Evolutionary conservation across 441 rosid species (phyloP).

Genomic region (Jatropha podagrica): DNA sequence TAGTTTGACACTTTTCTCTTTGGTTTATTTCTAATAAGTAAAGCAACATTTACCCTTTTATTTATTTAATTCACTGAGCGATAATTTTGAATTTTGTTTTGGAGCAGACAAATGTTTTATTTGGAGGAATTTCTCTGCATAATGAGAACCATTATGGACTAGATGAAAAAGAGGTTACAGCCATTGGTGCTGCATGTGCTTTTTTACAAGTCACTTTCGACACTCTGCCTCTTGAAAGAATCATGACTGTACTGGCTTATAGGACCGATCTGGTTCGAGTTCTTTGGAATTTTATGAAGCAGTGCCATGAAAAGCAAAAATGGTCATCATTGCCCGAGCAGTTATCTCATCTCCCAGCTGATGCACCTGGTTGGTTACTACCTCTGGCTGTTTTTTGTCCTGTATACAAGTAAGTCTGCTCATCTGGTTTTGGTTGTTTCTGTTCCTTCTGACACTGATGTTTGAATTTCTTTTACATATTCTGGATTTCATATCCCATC

Average conservation of each 20-base stretch:
- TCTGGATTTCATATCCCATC: neutral
- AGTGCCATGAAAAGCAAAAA: slow-evolving; percentile 78
- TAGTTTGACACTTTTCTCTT: slow-evolving; percentile 24
- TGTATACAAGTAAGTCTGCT: slow-evolving; percentile 80
- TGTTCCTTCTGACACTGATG: neutral
- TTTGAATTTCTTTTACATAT: neutral
- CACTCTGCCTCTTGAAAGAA: slow-evolving; percentile 74
- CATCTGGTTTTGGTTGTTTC: slow-evolving; percentile 18
- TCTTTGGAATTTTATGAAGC: slow-evolving; percentile 91
- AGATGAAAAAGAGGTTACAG: slow-evolving; percentile 66
- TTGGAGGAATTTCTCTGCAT: slow-evolving; percentile 48
- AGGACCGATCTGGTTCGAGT: slow-evolving; percentile 92
- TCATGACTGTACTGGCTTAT: slow-evolving; percentile 91
- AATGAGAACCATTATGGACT: slow-evolving; percentile 40
- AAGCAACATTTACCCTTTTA: slow-evolving; percentile 17
- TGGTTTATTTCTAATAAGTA: slow-evolving; percentile 23
- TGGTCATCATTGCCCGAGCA: slow-evolving; percentile 72
- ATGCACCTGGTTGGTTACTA: slow-evolving; percentile 92
- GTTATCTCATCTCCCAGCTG: slow-evolving; percentile 65
- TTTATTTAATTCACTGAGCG: slow-evolving; percentile 9
- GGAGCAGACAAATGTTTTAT: slow-evolving; percentile 79
- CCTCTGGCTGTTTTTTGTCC: slow-evolving; percentile 98
- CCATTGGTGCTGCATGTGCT: slow-evolving; percentile 94
- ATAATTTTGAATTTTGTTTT: slow-evolving; percentile 26
- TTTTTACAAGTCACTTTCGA: slow-evolving; percentile 83